A percentile compares a stretch with the other conserved stretches of the same genome.
Conservation (phyloP, 1,284 basidiomycete genomes). For the Boletus mariae region DNA sequence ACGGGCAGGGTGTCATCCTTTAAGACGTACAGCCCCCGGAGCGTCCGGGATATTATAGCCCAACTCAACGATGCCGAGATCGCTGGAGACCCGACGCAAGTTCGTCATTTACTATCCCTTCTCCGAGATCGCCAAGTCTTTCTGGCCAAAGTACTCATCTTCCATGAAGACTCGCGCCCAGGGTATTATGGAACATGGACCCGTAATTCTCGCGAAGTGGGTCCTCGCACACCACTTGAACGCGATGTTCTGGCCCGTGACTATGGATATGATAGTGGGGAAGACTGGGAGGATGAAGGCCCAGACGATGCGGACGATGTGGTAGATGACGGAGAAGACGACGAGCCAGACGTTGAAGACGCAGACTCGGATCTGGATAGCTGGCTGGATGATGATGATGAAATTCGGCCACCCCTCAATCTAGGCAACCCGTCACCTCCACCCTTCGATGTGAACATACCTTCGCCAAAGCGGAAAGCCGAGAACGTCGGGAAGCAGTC, state of each 20-base stretch:
- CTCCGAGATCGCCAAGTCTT: constrained; percentile 58
- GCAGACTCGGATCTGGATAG: constrained; percentile 69
- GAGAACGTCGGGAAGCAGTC: constrained; percentile 44
- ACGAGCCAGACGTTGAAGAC: constrained; percentile 57
- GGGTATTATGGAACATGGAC: constrained; percentile 89
- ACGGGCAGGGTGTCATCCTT: constrained; percentile 20
- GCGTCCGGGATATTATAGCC: constrained; percentile 56
- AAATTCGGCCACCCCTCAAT: constrained; percentile 41
- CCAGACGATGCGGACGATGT: constrained; percentile 71
- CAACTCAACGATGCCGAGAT: constrained; percentile 75
- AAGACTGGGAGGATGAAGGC: constrained; percentile 81
- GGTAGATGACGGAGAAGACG: constrained; percentile 63
- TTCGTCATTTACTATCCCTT: constrained; percentile 51
- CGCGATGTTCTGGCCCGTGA: constrained; percentile 68
- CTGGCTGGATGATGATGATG: constrained; percentile 76
- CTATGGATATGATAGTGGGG: constrained; percentile 82
- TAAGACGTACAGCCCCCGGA: constrained; percentile 35
- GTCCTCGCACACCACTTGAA: constrained; percentile 71
- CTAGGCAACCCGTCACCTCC: constrained; percentile 40
- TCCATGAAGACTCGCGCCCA: constrained; percentile 72
- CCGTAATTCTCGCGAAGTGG: constrained; percentile 63
- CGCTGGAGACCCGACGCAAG: constrained; percentile 59
- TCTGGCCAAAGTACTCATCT: constrained; percentile 73
- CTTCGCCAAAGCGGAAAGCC: constrained; percentile 52
- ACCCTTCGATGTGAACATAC: constrained; percentile 36